A percentile compares a stretch with the other conserved stretches of the same genome.
phyloP scores from a whole-genome alignment of 1,284 basidiomycete species.

The Polyporus tsugae region DNA sequence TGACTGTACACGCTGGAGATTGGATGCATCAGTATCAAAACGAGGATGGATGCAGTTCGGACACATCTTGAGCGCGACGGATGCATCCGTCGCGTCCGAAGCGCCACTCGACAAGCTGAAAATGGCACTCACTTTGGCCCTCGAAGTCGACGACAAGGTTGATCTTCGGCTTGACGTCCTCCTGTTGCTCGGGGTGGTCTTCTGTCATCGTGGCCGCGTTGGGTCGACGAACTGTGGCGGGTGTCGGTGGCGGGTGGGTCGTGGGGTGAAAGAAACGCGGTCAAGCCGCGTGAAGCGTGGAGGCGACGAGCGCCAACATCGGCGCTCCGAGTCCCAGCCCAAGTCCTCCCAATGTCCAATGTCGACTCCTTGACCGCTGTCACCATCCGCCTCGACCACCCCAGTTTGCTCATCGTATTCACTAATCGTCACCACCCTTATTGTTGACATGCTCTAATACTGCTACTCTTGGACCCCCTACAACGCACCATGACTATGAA shows the following conservation, averaged over 20 bases:
- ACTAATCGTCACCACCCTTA: too few relatives aligned
- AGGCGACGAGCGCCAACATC: neutral
- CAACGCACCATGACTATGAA: neutral
- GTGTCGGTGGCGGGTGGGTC: neutral
- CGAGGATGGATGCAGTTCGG: neutral
- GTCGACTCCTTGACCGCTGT: too few relatives aligned
- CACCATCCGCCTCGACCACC: neutral
- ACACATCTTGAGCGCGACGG: neutral
- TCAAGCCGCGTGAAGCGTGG: constrained; percentile 13
- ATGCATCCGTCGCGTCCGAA: constrained; percentile 17
- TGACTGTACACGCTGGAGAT: constrained; percentile 55
- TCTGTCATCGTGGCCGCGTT: constrained; percentile 17
- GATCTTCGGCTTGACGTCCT: constrained; percentile 75
- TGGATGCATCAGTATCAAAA: neutral
- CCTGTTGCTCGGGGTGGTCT: constrained; percentile 48
- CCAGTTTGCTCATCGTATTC: neutral
- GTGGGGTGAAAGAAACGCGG: constrained; percentile 5
- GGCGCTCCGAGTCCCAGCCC: neutral
- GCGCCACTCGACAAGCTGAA: constrained; percentile 11
- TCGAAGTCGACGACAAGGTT: constrained; percentile 63
- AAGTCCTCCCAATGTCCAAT: too few relatives aligned
- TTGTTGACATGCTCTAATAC: neutral
- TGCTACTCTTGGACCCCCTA: neutral
- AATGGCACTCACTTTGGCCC: constrained; percentile 48
- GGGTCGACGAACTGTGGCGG: neutral